Evolutionary conservation across 768 basidiomycete genomes (phyloP).

Genomic region (Filobasidium floriforme): DNA sequence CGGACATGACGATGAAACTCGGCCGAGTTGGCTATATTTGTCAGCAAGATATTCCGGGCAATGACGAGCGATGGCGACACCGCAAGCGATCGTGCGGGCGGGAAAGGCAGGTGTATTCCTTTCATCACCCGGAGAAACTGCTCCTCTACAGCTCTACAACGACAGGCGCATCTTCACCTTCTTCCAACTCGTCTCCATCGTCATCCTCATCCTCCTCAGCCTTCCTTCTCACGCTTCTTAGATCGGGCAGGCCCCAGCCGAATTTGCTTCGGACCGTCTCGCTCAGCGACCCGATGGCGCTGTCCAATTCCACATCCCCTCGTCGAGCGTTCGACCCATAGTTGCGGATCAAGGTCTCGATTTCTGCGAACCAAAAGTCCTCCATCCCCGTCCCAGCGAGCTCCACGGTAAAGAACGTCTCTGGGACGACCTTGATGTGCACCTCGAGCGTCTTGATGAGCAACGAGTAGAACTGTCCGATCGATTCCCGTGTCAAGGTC

Average conservation of each 20-base stretch:
- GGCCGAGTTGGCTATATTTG: too few relatives aligned
- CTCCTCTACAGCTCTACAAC: conserved; percentile 31
- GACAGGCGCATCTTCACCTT: conserved; percentile 43
- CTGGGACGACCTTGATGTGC: conserved; percentile 33
- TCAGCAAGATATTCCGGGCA: too few relatives aligned
- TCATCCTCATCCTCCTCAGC: not conserved
- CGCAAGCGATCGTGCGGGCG: too few relatives aligned
- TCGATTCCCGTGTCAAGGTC: not conserved
- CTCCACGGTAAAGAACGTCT: conserved; percentile 36
- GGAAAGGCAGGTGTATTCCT: not conserved
- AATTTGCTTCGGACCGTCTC: conserved; percentile 20
- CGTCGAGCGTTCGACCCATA: not conserved
- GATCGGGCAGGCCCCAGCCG: conserved; percentile 30
- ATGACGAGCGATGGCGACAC: too few relatives aligned
- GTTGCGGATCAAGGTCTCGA: conserved; percentile 13
- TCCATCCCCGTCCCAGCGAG: conserved; percentile 37
- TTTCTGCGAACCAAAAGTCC: conserved; percentile 33
- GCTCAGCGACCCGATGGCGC: conserved; percentile 13
- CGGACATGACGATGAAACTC: too few relatives aligned
- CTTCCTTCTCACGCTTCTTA: not conserved
- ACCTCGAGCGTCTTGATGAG: conserved; percentile 26
- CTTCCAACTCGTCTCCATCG: conserved; percentile 26
- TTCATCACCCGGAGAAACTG: not conserved
- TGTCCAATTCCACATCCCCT: not conserved
- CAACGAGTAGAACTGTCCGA: conserved; percentile 8